Evolutionary conservation across 2,329 filamentous ascomycete species (phyloP).

Genomic region (Biscogniauxia marginata): DNA sequence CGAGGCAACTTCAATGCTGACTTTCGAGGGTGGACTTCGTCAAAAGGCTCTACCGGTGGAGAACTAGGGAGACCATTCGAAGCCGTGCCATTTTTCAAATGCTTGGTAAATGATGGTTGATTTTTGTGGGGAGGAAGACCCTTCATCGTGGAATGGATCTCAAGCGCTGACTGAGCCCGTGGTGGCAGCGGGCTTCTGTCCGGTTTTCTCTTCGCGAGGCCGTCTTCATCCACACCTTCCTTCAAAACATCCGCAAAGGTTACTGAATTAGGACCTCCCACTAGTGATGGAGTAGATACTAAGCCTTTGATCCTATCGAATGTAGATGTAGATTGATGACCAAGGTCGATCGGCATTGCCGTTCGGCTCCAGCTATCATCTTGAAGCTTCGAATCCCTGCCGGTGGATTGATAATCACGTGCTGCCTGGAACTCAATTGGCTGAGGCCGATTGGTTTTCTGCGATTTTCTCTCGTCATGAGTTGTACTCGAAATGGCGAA

Average conservation of each 20-base stretch:
- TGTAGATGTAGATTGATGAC: slow-evolving; percentile 14
- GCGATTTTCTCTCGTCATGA: slow-evolving; percentile 12
- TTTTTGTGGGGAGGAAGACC: slow-evolving; percentile 40
- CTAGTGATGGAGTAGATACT: slow-evolving; percentile 15
- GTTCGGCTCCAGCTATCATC: slow-evolving; percentile 28
- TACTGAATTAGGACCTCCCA: slow-evolving; percentile 20
- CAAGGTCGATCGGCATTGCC: slow-evolving; percentile 25
- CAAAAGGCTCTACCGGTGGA: slow-evolving; percentile 25
- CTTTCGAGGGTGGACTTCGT: slow-evolving; percentile 24
- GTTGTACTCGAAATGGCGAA: slow-evolving; percentile 2
- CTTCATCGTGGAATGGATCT: slow-evolving; percentile 28
- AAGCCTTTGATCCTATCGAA: slow-evolving; percentile 6
- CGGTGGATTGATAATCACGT: slow-evolving; percentile 4
- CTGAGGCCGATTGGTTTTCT: slow-evolving; percentile 7
- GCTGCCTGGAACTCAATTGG: slow-evolving; percentile 11
- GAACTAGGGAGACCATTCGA: slow-evolving; percentile 29
- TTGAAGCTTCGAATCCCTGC: slow-evolving; percentile 8
- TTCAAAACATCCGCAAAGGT: slow-evolving; percentile 22
- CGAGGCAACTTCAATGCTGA: slow-evolving; percentile 28
- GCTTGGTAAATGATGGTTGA: slow-evolving; percentile 36
- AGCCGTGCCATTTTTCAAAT: slow-evolving; percentile 18
- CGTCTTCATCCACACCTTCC: slow-evolving; percentile 17
- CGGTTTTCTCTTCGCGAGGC: slow-evolving; percentile 4
- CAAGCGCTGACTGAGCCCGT: slow-evolving; percentile 30
- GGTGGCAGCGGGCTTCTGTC: slow-evolving; percentile 16